A percentile compares a stretch with the other conserved stretches of the same genome.
Conservation (phyloP, 140 eudicot genomes). For the Artemisia princeps region DNA sequence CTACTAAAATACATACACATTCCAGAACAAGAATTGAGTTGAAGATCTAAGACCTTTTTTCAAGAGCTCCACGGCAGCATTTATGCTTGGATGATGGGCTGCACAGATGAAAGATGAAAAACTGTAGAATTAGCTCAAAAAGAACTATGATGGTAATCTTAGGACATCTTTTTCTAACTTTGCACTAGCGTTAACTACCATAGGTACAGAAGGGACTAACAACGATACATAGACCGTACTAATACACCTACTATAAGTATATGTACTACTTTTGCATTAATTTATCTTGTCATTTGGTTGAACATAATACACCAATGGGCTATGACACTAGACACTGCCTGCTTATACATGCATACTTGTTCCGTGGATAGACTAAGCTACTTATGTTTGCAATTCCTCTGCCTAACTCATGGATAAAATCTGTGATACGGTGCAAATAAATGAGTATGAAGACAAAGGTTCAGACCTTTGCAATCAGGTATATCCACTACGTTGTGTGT, state of each 20-base stretch:
- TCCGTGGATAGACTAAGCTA: too few species aligned
- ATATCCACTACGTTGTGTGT: slow-evolving; percentile 84
- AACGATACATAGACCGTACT: not conserved
- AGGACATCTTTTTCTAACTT: not conserved
- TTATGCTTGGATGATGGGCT: slow-evolving; percentile 96
- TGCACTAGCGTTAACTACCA: not conserved
- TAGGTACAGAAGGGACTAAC: not conserved
- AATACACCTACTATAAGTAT: fast-evolving
- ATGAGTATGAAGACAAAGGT: not conserved
- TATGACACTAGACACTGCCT: too few species aligned
- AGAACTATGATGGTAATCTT: not conserved
- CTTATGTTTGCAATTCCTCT: too few species aligned
- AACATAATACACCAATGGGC: not conserved
- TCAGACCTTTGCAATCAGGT: slow-evolving; percentile 85
- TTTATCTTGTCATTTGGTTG: too few species aligned
- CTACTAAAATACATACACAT: slow-evolving; percentile 1
- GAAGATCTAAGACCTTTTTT: slow-evolving; percentile 40
- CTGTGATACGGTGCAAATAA: not conserved
- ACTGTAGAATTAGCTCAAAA: slow-evolving; percentile 18
- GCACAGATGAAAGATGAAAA: slow-evolving; percentile 23
- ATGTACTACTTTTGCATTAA: not conserved
- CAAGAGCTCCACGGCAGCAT: slow-evolving; percentile 80
- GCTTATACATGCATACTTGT: too few species aligned
- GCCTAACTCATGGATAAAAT: too few species aligned
- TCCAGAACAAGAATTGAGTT: not conserved